These are phyloP conservation scores for Agrostemma githago DNA, from an alignment of 148 eudicot genomes.

Conservation along the genomic window DNA sequence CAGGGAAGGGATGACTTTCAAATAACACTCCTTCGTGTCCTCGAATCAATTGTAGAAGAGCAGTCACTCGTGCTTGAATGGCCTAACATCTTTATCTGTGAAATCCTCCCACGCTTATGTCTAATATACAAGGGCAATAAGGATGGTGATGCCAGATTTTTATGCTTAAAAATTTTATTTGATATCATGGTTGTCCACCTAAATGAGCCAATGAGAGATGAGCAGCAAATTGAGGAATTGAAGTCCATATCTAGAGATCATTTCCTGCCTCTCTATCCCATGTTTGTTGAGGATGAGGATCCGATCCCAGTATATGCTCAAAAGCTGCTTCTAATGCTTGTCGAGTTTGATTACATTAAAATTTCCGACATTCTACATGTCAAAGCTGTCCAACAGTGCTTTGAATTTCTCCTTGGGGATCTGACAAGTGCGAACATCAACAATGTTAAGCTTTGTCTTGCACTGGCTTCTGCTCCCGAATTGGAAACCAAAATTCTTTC, in stretches of 20 bases:
- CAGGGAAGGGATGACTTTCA: constrained; percentile 99
- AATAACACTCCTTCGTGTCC: constrained; percentile 70
- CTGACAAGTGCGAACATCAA: constrained; percentile 71
- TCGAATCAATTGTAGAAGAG: constrained; percentile 75
- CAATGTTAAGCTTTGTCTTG: constrained; percentile 80
- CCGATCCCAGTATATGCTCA: constrained; percentile 95
- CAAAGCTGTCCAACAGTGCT: constrained; percentile 76
- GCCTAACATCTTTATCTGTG: constrained; percentile 43
- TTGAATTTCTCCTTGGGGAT: constrained; percentile 84
- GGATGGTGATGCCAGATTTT: constrained; percentile 90
- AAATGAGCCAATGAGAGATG: constrained; percentile 46
- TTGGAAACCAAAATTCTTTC: constrained; percentile 72
- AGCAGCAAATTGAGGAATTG: constrained; percentile 42
- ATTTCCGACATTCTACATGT: constrained; percentile 68
- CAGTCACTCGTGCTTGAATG: constrained; percentile 47
- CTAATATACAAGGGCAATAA: constrained; percentile 83
- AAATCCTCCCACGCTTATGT: constrained; percentile 82
- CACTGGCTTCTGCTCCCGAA: constrained; percentile 84
- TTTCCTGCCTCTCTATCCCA: constrained; percentile 86
- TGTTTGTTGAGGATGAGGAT: constrained; percentile 84
- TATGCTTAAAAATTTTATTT: constrained; percentile 87
- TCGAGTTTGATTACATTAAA: constrained; percentile 66
- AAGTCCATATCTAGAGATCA: constrained; percentile 54
- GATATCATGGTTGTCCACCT: constrained; percentile 71
- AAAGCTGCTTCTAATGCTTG: constrained; percentile 88